A percentile compares a stretch with the other conserved stretches of the same genome.
phyloP scores from a whole-genome alignment of 2,329 filamentous ascomycete genomes.

The Ophiosphaerella herpotricha region DNA sequence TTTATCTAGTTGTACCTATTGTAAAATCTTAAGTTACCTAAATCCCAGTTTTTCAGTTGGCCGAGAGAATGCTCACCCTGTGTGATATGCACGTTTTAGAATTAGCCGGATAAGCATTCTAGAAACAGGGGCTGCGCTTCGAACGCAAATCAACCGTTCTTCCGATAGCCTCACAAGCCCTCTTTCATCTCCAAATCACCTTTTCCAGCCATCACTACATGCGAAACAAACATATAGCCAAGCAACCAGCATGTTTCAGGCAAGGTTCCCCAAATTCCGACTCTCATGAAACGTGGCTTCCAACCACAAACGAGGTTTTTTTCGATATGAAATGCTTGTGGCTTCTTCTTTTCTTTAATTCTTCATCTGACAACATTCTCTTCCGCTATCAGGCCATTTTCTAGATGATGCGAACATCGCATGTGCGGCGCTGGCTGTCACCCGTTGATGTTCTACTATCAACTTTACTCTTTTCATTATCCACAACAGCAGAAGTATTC shows the following conservation, averaged over 20 bases:
- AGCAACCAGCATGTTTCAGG: constrained; percentile 17
- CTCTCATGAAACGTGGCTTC: constrained; percentile 26
- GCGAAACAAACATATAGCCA: constrained; percentile 6
- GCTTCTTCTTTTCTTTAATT: not conserved
- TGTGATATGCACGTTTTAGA: not conserved
- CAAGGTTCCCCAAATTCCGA: constrained; percentile 13
- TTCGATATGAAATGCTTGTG: constrained; percentile 1
- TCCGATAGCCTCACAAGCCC: constrained; percentile 11
- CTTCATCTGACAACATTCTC: not conserved
- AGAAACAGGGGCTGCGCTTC: not conserved
- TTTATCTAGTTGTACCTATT: no score
- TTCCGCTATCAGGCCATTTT: not conserved
- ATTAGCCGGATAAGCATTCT: constrained; percentile 10
- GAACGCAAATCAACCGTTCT: constrained; percentile 12
- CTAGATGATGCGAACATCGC: not conserved
- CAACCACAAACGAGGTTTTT: constrained; percentile 3
- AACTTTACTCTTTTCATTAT: constrained; percentile 8
- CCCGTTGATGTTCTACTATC: constrained; percentile 2
- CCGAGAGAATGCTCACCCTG: no score
- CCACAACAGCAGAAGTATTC: constrained; percentile 18
- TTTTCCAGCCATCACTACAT: constrained; percentile 5
- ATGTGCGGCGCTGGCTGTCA: constrained; percentile 1
- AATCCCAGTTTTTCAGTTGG: no score
- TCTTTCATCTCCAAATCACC: constrained; percentile 3
- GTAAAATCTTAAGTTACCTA: no score